phyloP scores from a whole-genome alignment of 768 basidiomycete genomes.

The Paxillus rubicundulus region DNA sequence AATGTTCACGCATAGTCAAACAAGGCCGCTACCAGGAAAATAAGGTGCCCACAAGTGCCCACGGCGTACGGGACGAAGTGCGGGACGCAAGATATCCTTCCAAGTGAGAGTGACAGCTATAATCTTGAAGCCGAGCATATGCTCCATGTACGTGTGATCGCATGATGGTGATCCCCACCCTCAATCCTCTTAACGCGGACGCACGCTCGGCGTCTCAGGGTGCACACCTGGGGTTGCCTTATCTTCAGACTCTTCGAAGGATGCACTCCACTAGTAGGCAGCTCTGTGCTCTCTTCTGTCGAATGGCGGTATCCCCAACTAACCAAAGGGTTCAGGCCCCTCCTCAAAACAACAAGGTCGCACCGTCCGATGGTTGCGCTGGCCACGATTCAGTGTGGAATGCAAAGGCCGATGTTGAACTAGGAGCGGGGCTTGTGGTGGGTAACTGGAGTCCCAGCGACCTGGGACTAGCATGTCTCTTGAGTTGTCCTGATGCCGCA shows the following conservation, averaged over 20 bases:
- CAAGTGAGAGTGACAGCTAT: too few relatives aligned
- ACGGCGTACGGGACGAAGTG: too few relatives aligned
- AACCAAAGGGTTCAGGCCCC: not conserved
- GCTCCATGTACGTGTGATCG: too few relatives aligned
- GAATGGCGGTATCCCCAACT: conserved; percentile 2
- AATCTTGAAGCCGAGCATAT: too few relatives aligned
- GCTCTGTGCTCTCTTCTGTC: conserved; percentile 6
- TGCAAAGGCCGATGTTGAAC: conserved; percentile 15
- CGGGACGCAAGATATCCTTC: too few relatives aligned
- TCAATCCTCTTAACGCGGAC: too few relatives aligned
- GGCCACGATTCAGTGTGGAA: not conserved
- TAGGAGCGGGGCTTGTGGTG: not conserved
- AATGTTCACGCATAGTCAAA: too few relatives aligned
- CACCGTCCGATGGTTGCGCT: not conserved
- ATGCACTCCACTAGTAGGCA: conserved; percentile 8
- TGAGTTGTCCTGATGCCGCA: conserved; percentile 6
- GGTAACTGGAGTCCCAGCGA: not conserved
- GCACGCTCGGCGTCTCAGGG: too few relatives aligned
- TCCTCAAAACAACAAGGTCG: conserved; percentile 1
- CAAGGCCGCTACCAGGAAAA: too few relatives aligned
- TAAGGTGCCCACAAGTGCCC: too few relatives aligned
- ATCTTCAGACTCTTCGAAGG: not conserved
- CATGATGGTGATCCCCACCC: too few relatives aligned
- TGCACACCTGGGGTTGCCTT: not conserved
- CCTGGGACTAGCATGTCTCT: conserved; percentile 3